Conservation (phyloP, 2,329 filamentous ascomycete genomes). For the Colletotrichum liriopes region DNA sequence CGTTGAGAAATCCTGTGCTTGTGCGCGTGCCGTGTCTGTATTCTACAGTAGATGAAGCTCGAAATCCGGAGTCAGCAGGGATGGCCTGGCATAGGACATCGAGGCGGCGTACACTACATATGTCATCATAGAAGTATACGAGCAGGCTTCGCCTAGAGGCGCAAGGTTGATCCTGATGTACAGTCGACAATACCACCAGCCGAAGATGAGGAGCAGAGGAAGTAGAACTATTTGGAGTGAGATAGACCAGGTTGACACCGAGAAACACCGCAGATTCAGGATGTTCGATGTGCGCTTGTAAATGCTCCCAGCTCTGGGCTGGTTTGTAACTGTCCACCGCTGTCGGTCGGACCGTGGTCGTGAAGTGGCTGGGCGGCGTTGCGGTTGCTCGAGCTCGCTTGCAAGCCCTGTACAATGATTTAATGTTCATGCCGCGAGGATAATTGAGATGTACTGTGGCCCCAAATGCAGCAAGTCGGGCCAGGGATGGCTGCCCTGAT, state of each 20-base stretch:
- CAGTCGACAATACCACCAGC: neutral
- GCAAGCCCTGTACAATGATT: neutral
- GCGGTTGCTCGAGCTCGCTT: slow-evolving; percentile 1
- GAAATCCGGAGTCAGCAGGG: slow-evolving; percentile 16
- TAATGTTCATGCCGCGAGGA: neutral
- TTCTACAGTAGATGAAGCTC: neutral
- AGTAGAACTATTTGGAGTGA: neutral
- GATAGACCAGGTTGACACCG: slow-evolving; percentile 1
- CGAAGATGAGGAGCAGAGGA: neutral
- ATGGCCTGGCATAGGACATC: slow-evolving; percentile 4
- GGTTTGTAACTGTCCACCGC: too few species aligned
- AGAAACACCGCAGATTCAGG: neutral
- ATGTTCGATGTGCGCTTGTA: too few species aligned
- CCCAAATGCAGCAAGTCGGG: neutral
- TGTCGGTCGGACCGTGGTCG: neutral
- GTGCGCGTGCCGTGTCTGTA: neutral
- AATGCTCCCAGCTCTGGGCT: neutral
- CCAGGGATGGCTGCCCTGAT: neutral
- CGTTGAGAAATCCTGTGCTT: neutral
- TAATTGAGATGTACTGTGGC: neutral
- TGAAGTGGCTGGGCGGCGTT: slow-evolving; percentile 4
- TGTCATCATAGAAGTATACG: slow-evolving; percentile 6
- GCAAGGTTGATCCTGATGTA: slow-evolving; percentile 21
- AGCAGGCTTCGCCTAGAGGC: slow-evolving; percentile 5
- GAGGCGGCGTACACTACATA: slow-evolving; percentile 13